Evolutionary conservation across 2,329 filamentous ascomycete genomes (phyloP), one percentile per base, ranked within the genome.

Genomic region (Verticillium klebahnii): DNA sequence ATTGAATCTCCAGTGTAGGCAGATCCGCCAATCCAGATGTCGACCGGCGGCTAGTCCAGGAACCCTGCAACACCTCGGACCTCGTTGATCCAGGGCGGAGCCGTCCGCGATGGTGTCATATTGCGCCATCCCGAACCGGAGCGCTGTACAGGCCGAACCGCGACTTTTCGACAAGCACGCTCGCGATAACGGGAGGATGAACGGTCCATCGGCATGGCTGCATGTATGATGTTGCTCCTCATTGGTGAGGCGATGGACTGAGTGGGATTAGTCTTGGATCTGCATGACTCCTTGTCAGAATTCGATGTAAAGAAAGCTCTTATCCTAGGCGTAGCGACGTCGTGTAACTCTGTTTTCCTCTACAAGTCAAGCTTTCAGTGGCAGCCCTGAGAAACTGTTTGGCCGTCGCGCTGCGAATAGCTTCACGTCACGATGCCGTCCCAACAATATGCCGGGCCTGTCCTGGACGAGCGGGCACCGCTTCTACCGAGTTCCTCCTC

Each of bases 41-140:
- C n/a, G 45, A 23, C 19, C 3, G 45, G 45, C 11, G 19, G 19
- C 45, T n/a, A 50, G n/a, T 8, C 8, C 19, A 50, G n/a, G 45
- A n/a, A 9, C 45, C 45, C 45, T 50, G 45, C n/a, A 25, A n/a
- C n/a, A 3, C n/a, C 9, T 50, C 45, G 45, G 45, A 3, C 19
- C 11, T 36, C 34, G 34, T 36, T 14, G 9, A 36, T 14, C 34
- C 34, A 36, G 34, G 34, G 45, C 45, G 45, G 45, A 50, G 45
- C 45, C n/a, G 45, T 25, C 56, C 56, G 56, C 34, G 58, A 59
- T 59, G 58, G 45, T 40, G 58, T 23, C 39, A 59, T 59, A 59
- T 59, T 54, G 58, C 58, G 58, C 58, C 31, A 59, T 59, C 58
- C 58, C 58, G 58, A 59, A 59, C 58, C 58, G 58, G 58, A 59